These are phyloP conservation scores for Melampsora larici-populina DNA, from an alignment of 1,284 basidiomycete species.

Conservation along the genomic window DNA sequence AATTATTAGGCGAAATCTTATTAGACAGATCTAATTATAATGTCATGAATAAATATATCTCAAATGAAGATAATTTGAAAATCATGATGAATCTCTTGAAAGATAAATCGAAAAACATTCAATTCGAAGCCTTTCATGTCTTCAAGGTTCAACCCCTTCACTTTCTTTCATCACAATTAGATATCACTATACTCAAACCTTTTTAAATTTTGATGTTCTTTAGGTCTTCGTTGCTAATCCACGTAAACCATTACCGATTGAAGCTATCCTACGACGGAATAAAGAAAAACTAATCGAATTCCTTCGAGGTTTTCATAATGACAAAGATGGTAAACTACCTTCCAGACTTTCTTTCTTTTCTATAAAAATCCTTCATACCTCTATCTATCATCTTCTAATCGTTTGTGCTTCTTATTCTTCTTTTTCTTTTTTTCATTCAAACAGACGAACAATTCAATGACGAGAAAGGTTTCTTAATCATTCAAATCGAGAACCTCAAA, in stretches of 20 bases:
- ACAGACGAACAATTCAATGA: conserved; percentile 92
- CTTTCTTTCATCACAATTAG: background rate
- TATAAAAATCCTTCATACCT: background rate
- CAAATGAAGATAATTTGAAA: conserved; percentile 79
- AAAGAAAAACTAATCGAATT: conserved; percentile 88
- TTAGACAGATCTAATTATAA: conserved; percentile 96
- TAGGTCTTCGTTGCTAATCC: conserved; percentile 98
- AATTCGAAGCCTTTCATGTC: conserved; percentile 99
- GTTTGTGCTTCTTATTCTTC: background rate
- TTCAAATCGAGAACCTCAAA: conserved; percentile 62
- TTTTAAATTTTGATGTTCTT: background rate
- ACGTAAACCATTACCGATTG: conserved; percentile 94
- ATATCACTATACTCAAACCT: background rate
- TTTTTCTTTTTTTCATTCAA: background rate
- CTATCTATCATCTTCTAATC: background rate
- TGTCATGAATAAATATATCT: conserved; percentile 98
- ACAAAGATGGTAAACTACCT: conserved; percentile 69
- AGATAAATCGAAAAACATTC: conserved; percentile 97
- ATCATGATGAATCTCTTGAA: conserved; percentile 99
- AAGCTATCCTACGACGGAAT: conserved; percentile 83
- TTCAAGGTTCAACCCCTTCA: conserved; percentile 73
- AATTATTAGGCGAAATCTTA: conserved; percentile 93
- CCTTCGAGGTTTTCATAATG: conserved; percentile 90
- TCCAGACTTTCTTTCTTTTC: background rate
- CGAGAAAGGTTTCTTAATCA: conserved; percentile 93